Base-by-base conservation (phyloP, 2,329 filamentous ascomycete species). In the Nemania abortiva region DNA sequence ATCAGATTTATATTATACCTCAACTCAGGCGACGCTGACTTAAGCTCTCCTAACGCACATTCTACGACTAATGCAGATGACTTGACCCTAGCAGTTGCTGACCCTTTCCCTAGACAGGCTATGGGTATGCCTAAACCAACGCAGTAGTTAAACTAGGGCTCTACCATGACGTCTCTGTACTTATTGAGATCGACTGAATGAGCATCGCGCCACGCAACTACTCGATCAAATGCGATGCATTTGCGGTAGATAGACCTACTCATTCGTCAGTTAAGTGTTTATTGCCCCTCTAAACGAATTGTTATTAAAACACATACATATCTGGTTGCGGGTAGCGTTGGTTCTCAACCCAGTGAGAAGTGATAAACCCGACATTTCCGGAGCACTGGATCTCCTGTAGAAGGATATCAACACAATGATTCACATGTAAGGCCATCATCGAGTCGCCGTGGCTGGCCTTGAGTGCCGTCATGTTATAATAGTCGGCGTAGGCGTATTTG, bases 321-420 rank as follows among this genome's bases (percentile, higher is more conserved):
- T 80, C 77, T 0, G 79, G 78, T 52, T 77, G 79, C 1, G 79
- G 77, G 34, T 74, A 73, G 15, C 72, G 60, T 60, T 78, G 73
- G 6, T 72, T 75, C 34, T 78, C 75, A 1, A 77, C 67, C 80
- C 80, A 81, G 39, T 78, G 74, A 42, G 79, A 73, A 0, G 79
- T 81, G 55, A 81, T 77, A 50, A 81, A 70, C 45, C 79, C 78
- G 7, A 79, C 70, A 53, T 80, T 79, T 1, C 78, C 77, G 47
- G 75, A 75, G 58, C 79, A 81, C 68, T 77, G 77, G 13, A 81
- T 62, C 50, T 76, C 76, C 67, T 81, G 77, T 10, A 80, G 57
- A 2, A 81, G 66, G 27, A 81, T 78, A 31, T 80, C 78, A 29
- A 77, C 76, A 61, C 80, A 82, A 49, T 81, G 79, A 52, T 77